Conservation (phyloP, 179 eudicot species). For the Vitellaria paradoxa region DNA sequence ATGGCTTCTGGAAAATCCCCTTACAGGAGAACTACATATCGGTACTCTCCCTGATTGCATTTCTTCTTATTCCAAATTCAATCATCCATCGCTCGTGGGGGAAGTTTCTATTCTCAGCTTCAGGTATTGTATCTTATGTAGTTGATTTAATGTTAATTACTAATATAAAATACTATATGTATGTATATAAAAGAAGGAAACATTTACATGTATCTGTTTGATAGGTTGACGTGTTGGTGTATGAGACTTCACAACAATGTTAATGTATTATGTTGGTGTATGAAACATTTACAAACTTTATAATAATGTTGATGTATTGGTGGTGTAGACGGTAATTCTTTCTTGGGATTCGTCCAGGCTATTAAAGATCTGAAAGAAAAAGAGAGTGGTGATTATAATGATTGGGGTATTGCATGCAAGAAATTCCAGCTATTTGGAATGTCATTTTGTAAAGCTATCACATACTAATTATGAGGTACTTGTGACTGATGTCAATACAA, state of each 20-base stretch:
- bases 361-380: no score
- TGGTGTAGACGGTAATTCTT: no score
- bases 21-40: constrained; percentile 77
- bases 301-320: no score
- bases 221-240: not conserved
- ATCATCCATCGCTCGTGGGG: constrained; percentile 83
- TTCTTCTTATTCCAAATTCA: constrained; percentile 74
- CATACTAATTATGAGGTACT: no score
- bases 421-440: no score
- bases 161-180: no score
- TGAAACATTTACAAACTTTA: not conserved
- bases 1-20: constrained; percentile 76
- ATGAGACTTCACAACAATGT: not conserved
- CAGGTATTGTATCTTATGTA: constrained; percentile 48
- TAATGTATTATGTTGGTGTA: not conserved
- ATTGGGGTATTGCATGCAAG: no score
- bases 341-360: no score
- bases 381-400: no score
- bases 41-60: constrained; percentile 84
- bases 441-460: no score
- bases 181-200: no score
- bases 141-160: not conserved
- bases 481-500: no score
- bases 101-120: constrained; percentile 78
- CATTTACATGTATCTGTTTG: not conserved